These are phyloP conservation scores for Emmonsiellopsis sp. DNA, from an alignment of 2,329 filamentous ascomycete genomes.

Conservation along the genomic window DNA sequence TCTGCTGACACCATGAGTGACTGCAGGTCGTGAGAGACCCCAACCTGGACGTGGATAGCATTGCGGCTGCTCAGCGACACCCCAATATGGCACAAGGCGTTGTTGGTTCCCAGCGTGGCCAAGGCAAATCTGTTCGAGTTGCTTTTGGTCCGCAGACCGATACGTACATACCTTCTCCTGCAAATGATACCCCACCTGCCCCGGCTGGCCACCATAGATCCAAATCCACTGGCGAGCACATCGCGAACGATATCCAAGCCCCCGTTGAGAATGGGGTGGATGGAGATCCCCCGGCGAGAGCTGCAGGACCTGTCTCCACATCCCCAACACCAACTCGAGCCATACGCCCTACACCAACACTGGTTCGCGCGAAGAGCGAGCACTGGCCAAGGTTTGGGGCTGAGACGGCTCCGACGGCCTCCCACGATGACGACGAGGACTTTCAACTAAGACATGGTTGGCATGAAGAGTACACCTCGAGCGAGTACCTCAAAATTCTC, in stretches of 20 bases:
- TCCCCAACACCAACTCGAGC: constrained; percentile 3
- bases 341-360: constrained; percentile 27
- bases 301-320: neutral
- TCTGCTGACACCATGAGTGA: constrained; percentile 22
- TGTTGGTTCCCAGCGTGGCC: constrained; percentile 20
- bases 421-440: constrained; percentile 40
- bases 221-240: neutral
- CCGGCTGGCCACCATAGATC: constrained; percentile 18
- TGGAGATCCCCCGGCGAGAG: neutral
- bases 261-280: neutral
- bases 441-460: constrained; percentile 72
- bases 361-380: constrained; percentile 46
- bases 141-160: constrained; percentile 32
- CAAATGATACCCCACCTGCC: constrained; percentile 24
- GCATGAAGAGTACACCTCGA: constrained; percentile 83
- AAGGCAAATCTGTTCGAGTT: constrained; percentile 27
- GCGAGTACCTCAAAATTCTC: constrained; percentile 77
- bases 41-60: constrained; percentile 26
- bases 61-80: constrained; percentile 16
- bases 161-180: constrained; percentile 25
- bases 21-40: constrained; percentile 26
- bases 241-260: neutral
- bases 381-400: constrained; percentile 36
- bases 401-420: constrained; percentile 18
- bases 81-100: constrained; percentile 19